Evolutionary conservation across 306 rosid species (phyloP), one percentile per base, ranked within the genome.

Genomic region (Cyamopsis tetragonoloba): DNA sequence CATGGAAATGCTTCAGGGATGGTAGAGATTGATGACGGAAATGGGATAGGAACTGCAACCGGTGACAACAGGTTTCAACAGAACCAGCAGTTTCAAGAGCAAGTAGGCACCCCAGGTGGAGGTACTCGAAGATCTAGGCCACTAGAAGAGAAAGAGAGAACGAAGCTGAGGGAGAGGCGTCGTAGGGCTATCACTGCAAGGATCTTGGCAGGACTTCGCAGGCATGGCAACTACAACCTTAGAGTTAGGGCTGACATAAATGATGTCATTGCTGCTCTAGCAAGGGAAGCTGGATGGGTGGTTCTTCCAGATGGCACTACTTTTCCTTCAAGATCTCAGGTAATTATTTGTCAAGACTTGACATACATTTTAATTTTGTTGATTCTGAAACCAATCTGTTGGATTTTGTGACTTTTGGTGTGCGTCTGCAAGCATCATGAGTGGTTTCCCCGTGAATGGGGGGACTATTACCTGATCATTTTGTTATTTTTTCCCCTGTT

Each of bases 231-330:
- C 76, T 93, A 93, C 79, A 93, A 93, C 70, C 97, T 93, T 66
- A 81, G 97, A 85, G 97, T 93, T 66, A 86, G 99, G 77, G 99
- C 99, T 31, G 99, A 93, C 81, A 93, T 93, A 67, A 93, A 93
- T 76, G 95, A 93, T 73, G 99, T 90, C 23, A 90, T 93, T 75
- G 88, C 87, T 26, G 97, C 99, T 62, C 79, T 93, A 57, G 99
- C 97, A 47, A 82, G 92, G 79, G 99, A 90, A 86, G 99, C 97
- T 71, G 97, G 99, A 18, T 93, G 99, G 99, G 87, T 83, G 71
- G 99, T 93, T 79, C 99, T 93, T 80, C 99, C 99, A 0, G 97
- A 93, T 77, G 99, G 99, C 62, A 93, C 99, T 66, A 85, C 96
- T 30, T 82, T 86, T 77, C 99, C 96, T 67, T 82, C 96, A 56